phyloP scores from a whole-genome alignment of 441 rosid genomes.

The Gossypium schwendimanii region DNA sequence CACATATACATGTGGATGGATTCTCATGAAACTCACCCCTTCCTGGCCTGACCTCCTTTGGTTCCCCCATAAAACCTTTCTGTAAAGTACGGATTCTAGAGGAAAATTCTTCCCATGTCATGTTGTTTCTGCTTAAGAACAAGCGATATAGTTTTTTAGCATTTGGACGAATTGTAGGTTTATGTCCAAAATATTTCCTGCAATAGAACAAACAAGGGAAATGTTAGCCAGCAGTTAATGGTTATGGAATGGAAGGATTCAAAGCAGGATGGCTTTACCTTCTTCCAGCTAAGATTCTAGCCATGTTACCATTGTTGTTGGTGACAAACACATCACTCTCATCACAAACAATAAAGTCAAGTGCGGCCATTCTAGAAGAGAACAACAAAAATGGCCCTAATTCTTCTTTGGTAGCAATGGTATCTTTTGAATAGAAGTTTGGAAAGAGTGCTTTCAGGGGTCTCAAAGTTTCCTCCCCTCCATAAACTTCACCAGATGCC shows the following conservation, averaged over 20 bases:
- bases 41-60: constrained; percentile 85
- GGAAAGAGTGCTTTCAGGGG: constrained; percentile 88
- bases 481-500: constrained; percentile 95
- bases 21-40: constrained; percentile 99
- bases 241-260: neutral
- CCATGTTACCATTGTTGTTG: constrained; percentile 98
- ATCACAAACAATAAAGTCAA: constrained; percentile 90
- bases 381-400: constrained; percentile 57
- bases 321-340: constrained; percentile 94
- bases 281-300: constrained; percentile 85
- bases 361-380: constrained; percentile 96
- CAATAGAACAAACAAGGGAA: constrained; percentile 4
- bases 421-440: constrained; percentile 78
- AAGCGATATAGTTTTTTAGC: constrained; percentile 71
- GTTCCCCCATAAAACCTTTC: constrained; percentile 91
- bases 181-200: constrained; percentile 95
- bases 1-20: constrained; percentile 82
- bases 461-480: constrained; percentile 78
- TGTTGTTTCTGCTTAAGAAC: constrained; percentile 53
- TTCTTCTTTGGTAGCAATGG: constrained; percentile 71
- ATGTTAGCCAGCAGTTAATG: constrained; percentile 21
- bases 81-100: constrained; percentile 65
- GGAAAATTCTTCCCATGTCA: constrained; percentile 84
- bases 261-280: constrained; percentile 38
- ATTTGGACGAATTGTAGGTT: constrained; percentile 90